Conservation (phyloP, 257 asterid genomes). For the Echites panduratus region DNA sequence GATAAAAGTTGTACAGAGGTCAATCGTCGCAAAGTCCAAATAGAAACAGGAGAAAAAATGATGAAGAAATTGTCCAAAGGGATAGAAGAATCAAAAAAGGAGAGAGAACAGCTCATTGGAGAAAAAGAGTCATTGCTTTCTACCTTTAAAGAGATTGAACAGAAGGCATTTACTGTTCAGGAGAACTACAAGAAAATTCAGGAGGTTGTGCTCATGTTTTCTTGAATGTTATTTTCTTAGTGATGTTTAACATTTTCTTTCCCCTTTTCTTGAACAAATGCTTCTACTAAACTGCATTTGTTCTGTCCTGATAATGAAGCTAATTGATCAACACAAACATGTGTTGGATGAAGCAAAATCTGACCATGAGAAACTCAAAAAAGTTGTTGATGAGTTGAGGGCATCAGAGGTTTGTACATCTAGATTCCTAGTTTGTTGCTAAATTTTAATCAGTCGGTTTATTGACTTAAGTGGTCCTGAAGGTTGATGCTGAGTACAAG, state of each 20-base stretch:
- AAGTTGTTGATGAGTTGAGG: slow-evolving; percentile 74
- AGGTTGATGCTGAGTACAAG: slow-evolving; percentile 98
- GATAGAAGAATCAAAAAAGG: slow-evolving; percentile 74
- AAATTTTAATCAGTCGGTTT: not conserved
- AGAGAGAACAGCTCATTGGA: slow-evolving; percentile 52
- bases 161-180: slow-evolving; percentile 75
- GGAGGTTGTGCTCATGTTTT: slow-evolving; percentile 41
- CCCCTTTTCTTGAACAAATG: not conserved
- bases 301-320: slow-evolving; percentile 32
- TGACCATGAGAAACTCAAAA: slow-evolving; percentile 75
- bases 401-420: slow-evolving; percentile 65
- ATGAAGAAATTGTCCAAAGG: slow-evolving; percentile 63
- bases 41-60: slow-evolving; percentile 77
- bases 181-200: slow-evolving; percentile 73
- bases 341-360: slow-evolving; percentile 59
- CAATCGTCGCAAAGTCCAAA: slow-evolving; percentile 75
- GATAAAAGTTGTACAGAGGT: slow-evolving; percentile 73
- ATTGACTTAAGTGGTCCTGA: slow-evolving; percentile 20
- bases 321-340: slow-evolving; percentile 68
- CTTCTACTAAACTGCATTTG: not conserved
- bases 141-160: slow-evolving; percentile 71
- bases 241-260: not conserved
- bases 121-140: slow-evolving; percentile 55
- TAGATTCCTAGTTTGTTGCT: slow-evolving; percentile 9
- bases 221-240: no score